Percentiles rank a stretch among this genome's conserved stretches.
These are phyloP conservation scores for Chrysanthemum makinoi DNA, from an alignment of 129 eudicot species.

Conservation along the genomic window DNA sequence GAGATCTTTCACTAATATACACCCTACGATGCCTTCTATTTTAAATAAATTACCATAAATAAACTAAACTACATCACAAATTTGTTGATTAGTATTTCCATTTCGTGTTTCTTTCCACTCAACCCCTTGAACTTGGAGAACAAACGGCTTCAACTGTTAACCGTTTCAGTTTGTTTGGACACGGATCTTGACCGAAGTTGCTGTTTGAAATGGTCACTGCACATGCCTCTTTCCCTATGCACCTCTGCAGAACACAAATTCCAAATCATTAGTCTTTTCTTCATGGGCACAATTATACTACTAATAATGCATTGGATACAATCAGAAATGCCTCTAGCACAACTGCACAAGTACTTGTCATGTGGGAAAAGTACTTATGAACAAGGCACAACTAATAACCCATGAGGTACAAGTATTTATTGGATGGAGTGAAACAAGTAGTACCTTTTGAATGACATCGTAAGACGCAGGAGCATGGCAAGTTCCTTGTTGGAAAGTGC, in stretches of 20 bases:
- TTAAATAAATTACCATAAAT: conserved; percentile 20
- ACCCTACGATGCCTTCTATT: conserved; percentile 27
- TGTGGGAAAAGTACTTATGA: background rate
- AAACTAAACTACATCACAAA: conserved; percentile 35
- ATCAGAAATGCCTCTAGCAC: background rate
- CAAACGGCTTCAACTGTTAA: conserved; percentile 61
- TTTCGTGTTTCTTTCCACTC: conserved; percentile 22
- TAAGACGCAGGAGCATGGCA: conserved; percentile 49
- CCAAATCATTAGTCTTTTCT: background rate
- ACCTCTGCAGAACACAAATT: conserved; percentile 36
- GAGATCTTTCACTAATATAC: conserved; percentile 39
- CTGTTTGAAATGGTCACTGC: conserved; percentile 48
- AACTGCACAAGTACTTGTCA: background rate
- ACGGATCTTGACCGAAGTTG: conserved; percentile 58
- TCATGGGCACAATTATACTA: background rate
- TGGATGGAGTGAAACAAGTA: background rate
- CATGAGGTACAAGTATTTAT: background rate
- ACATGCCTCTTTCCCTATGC: conserved; percentile 54
- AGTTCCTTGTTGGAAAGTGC: conserved; percentile 47
- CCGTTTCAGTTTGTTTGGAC: conserved; percentile 52
- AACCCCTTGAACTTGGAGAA: conserved; percentile 35
- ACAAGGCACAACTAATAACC: background rate
- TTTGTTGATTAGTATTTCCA: conserved; percentile 30
- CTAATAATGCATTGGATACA: background rate
- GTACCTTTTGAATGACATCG: conserved; percentile 39